Evolutionary conservation across 169 alveolate genomes (phyloP), one percentile per base, ranked within the genome.

Genomic region (Theileria equi): DNA sequence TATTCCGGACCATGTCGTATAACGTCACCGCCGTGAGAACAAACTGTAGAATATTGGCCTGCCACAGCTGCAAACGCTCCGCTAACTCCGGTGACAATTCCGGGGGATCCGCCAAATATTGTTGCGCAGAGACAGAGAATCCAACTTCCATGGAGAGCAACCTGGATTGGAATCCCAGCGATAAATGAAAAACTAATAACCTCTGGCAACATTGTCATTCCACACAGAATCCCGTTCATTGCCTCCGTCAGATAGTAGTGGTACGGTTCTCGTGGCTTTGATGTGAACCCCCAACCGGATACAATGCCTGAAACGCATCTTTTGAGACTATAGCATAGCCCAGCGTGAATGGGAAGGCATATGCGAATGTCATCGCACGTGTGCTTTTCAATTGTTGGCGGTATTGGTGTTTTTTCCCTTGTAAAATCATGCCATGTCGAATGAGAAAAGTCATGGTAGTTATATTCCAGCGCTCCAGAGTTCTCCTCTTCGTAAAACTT

Each of bases 151-250:
- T 88, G 93, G 28, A 88, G 65, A 36, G 91, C 91, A 29, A 88
- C 49, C 34, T 81, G 84, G 25, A 90, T 89, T 17, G 91, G 91
- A 10, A 88, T 53, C n/a, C 89, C 82, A 5, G 93, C 93, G 19
- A 88, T 71, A 82, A 88, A 77, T 21, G 90, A 68, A 80, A 84
- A 88, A 34, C 89, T 70, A n/a, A 84, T 85, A 52, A 85, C 73
- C 47, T 83, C 93, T n/a, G 93, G 93, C 50, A 86, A 62, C 89
- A 86, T 81, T 16, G 92, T 86, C 72, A 86, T 68, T 26, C 90
- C 84, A 60, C 88, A 86, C 60, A 86, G 72, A 17, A 84, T 77
- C 2, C 92, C 92, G 59, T 83, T 81, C 35, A 79, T 60, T 26
- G 81, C 40, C 49, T 86, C 92, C n/a, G 79, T 86, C 53, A 80